phyloP scores from a whole-genome alignment of 2,329 filamentous ascomycete genomes.

The Calonectria pseudoturangicola region DNA sequence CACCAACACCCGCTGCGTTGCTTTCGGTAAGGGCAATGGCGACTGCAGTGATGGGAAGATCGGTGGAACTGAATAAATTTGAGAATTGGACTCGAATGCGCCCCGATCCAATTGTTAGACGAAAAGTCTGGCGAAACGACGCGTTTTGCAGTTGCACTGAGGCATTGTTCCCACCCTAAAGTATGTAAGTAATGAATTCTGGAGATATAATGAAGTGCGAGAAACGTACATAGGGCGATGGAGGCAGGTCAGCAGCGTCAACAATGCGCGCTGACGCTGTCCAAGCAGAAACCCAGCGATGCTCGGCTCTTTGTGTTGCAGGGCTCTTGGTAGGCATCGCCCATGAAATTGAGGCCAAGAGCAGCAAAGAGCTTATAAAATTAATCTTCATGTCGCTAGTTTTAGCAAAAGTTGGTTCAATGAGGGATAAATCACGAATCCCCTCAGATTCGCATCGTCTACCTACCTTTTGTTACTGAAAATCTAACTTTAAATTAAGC shows the following conservation, averaged over 20 bases:
- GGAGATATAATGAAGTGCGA: too few relatives aligned
- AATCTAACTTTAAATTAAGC: background rate
- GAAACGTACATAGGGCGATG: background rate
- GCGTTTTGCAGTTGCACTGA: background rate
- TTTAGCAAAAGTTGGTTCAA: background rate
- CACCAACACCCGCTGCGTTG: background rate
- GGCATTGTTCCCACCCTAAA: background rate
- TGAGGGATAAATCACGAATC: background rate
- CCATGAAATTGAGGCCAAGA: background rate
- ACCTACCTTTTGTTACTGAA: background rate
- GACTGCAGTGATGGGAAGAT: background rate
- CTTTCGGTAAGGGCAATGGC: background rate
- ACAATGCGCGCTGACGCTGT: constrained; percentile 8
- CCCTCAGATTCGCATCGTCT: background rate
- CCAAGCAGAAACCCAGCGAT: constrained; percentile 8
- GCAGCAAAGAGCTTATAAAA: background rate
- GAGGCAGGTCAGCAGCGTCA: background rate
- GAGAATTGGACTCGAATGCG: background rate
- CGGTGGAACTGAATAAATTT: background rate
- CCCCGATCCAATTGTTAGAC: background rate
- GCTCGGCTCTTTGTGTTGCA: background rate
- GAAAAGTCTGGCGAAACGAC: constrained; percentile 13
- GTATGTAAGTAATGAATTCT: background rate
- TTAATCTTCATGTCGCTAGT: background rate
- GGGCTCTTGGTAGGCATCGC: background rate